A percentile compares a stretch with the other conserved stretches of the same genome.
Evolutionary conservation across 164 flowering plant species (phyloP).

Genomic region (Aristolochia contorta): DNA sequence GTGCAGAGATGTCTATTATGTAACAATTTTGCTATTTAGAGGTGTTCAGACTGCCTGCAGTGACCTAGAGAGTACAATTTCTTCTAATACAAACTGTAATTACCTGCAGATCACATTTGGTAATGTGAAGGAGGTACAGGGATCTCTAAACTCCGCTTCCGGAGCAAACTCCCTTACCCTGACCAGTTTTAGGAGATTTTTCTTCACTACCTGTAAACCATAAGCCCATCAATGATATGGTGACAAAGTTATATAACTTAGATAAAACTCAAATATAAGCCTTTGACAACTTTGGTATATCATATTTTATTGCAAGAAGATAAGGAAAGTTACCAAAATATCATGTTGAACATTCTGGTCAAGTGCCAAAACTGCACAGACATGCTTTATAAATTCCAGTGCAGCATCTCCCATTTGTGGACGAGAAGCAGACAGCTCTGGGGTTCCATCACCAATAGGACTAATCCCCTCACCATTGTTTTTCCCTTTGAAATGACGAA

Average conservation of each 20-base stretch:
- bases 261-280: not conserved
- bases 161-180: conserved; percentile 83
- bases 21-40: too few relatives aligned
- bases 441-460: conserved; percentile 16
- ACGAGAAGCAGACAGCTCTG: conserved; percentile 21
- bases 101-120: conserved; percentile 99
- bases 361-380: conserved; percentile 81
- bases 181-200: conserved; percentile 59
- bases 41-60: too few relatives aligned
- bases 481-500: conserved; percentile 37
- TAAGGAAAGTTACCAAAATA: conserved; percentile 49
- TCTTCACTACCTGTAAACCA: conserved; percentile 72
- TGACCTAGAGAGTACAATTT: not conserved
- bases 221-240: too few relatives aligned
- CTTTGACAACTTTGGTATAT: not conserved
- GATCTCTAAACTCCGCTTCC: conserved; percentile 67
- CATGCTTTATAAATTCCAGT: conserved; percentile 84
- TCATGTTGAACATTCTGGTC: conserved; percentile 88
- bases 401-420: conserved; percentile 58
- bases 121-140: conserved; percentile 46
- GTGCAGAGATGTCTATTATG: too few relatives aligned
- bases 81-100: not conserved
- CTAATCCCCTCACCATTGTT: conserved; percentile 24
- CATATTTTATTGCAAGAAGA: too few relatives aligned
- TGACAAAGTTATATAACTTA: not conserved